Base-by-base conservation (phyloP, 805 yeast species). In the Maudiozyma pseudohumilis region DNA sequence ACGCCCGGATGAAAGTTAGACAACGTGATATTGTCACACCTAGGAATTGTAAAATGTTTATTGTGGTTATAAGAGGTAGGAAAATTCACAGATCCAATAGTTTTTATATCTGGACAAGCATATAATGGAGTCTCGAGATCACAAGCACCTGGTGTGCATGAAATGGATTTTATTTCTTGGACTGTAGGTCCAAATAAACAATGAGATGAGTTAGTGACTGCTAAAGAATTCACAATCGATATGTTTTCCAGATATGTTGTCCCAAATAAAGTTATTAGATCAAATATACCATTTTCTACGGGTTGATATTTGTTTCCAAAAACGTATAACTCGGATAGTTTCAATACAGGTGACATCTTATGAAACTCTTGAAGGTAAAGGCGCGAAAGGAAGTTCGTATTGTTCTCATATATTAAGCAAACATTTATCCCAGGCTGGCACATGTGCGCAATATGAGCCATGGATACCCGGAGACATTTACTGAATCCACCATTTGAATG, bases 241-340 rank as follows among this genome's bases (percentile, higher is more conserved):
- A 56, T 29, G 33, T 48, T 33, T 32, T 53, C 38, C 8, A 56
- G 35, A 32, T 49, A 48, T 0, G 58, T 53, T 7, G 41, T 35
- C 21, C 51, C 41, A 29, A 55, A 56, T 4, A 55, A 40, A 3
- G 52, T 48, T 17, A 46, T 46, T 7, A 56, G 37, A 35, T 55
- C 59, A 32, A 42, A 46, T 34, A 50, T 36, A 32, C 39, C 38
- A n/a, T 10, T 17, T 17, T 41, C 45, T n/a, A 34, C 19, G 11
- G 17, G 17, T 4, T 2, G 15, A 15, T 8, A 3, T 2, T 27
- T 20, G 36, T 42, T 44, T 7, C 59, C 59, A 19, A 50, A 28
- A 2, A 54, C 34, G 40, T 56, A 54, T 16, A 56, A 34, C 32
- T 56, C 61, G 34, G 53, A 42, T 20, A 56, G 34, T 3, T 36